Percentiles rank a stretch among this genome's conserved stretches.
Evolutionary conservation across 768 basidiomycete species (phyloP).

Genomic region (Tephrocybe sp.): DNA sequence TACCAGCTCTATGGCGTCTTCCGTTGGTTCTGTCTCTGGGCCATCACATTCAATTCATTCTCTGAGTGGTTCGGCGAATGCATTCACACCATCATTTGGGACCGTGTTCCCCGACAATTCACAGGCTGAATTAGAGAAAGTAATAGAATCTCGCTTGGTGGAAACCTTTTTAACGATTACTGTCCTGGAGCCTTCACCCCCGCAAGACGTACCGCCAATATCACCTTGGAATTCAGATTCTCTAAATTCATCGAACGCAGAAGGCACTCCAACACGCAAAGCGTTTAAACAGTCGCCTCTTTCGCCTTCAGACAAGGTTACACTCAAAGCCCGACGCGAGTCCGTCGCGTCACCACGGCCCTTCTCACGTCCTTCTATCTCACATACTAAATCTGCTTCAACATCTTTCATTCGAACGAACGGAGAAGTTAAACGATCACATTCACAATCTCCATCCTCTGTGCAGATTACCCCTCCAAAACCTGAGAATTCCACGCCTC

Average conservation of each 20-base stretch:
- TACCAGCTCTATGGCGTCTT: constrained; percentile 55
- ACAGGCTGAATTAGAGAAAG: constrained; percentile 65
- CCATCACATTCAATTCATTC: constrained; percentile 16
- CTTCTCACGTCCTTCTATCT: constrained; percentile 9
- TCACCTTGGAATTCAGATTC: constrained; percentile 4
- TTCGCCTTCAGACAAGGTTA: constrained; percentile 20
- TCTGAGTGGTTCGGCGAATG: constrained; percentile 18
- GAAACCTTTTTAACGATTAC: constrained; percentile 72
- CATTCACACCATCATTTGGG: constrained; percentile 22
- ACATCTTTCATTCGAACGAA: constrained; percentile 19
- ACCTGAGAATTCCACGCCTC: constrained; percentile 35
- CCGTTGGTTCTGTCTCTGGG: constrained; percentile 29
- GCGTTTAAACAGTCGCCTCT: constrained; percentile 16
- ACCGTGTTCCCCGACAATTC: constrained; percentile 56
- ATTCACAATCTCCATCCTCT: constrained; percentile 11
- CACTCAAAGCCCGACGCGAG: constrained; percentile 20
- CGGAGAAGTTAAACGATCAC: constrained; percentile 17
- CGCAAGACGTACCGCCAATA: background rate
- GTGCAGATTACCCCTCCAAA: constrained; percentile 19
- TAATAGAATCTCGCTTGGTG: constrained; percentile 69
- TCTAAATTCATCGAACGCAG: constrained; percentile 14
- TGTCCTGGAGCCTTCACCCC: constrained; percentile 25
- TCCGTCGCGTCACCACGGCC: constrained; percentile 11
- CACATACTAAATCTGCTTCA: constrained; percentile 26
- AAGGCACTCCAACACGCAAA: constrained; percentile 16